A percentile compares a stretch with the other conserved stretches of the same genome.
These are phyloP conservation scores for Rhynchosporium agropyri DNA, from an alignment of 2,329 filamentous ascomycete genomes.

Conservation along the genomic window DNA sequence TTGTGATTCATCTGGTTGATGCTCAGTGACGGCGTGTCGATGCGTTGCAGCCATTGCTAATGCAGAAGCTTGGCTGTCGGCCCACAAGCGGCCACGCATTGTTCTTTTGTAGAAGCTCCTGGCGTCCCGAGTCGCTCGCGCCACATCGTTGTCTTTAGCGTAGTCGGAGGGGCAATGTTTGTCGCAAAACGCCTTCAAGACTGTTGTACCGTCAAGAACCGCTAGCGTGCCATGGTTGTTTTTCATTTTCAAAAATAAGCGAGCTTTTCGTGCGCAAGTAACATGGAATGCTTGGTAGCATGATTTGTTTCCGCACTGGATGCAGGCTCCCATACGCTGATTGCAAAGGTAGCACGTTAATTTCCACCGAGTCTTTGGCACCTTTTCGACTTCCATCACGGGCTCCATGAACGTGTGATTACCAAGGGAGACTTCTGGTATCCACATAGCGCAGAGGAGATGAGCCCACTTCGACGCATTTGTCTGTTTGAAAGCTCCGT, in stretches of 20 bases:
- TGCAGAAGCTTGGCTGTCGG: conserved; percentile 83
- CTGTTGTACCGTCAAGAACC: conserved; percentile 75
- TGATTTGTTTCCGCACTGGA: conserved; percentile 96
- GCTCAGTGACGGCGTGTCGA: conserved; percentile 63
- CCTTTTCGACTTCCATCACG: conserved; percentile 96
- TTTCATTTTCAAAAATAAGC: conserved; percentile 95
- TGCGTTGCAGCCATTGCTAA: conserved; percentile 77
- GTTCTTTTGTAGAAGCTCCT: conserved; percentile 87
- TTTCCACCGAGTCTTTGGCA: conserved; percentile 92
- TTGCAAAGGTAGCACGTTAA: conserved; percentile 94
- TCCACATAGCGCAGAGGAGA: conserved; percentile 96
- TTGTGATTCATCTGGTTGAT: conserved; percentile 78
- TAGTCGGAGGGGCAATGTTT: conserved; percentile 92
- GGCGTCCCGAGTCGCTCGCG: conserved; percentile 77
- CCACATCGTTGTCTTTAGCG: conserved; percentile 81
- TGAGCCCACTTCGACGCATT: conserved; percentile 97
- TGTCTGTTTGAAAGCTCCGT: conserved; percentile 98
- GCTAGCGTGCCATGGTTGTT: conserved; percentile 78
- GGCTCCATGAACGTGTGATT: conserved; percentile 99
- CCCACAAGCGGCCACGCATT: conserved; percentile 90
- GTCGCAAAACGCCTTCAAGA: conserved; percentile 94
- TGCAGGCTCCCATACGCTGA: conserved; percentile 97
- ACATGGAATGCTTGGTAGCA: conserved; percentile 98
- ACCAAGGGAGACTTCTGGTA: conserved; percentile 92
- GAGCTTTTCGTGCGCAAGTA: conserved; percentile 86